Base-by-base conservation (phyloP, 169 alveolate species). In the Cryptosporidium canis region DNA sequence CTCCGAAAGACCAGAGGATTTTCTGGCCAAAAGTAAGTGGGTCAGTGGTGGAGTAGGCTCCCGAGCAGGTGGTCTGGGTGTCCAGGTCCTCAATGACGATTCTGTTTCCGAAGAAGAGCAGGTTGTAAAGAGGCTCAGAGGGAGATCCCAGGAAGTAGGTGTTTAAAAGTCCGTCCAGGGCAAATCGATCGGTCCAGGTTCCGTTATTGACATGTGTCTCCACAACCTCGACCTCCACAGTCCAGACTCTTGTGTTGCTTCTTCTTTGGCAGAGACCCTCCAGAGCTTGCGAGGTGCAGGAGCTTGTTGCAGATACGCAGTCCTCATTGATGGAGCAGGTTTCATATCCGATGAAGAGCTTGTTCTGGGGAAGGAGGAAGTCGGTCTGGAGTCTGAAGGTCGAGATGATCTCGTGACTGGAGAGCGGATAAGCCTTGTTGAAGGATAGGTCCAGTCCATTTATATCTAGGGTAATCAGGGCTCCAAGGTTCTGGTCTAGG, bases 141-240 rank as follows among this genome's bases (percentile, higher is more conserved):
- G 55, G 18, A 55, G 41, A 14, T 35, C 64, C 33, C 4, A 70
- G 24, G 21, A 70, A 55, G 35, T 70, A 70, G 9, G 33, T 35
- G 53, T 70, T 70, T 41, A 70, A 21, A 8, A 70, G 64, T 16
- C 39, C 68, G 4, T 51, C 64, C 21, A 70, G 9, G 2, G 53
- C 64, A 31, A 48, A 31, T 31, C 35, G 18, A 21, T 55, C 66
- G 39, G 68, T 35, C 84, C 84, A 70, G 24, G 84, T 70, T n/a
- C 84, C 84, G 33, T 70, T 70, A 55, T 51, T 70, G 4, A 70
- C 47, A 11, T 48, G 47, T 4, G 84, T 70, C n/a, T 70, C 39
- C 3, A 67, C 47, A 18, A 70, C 29, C 41, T 24, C 64, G 9
- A 37, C 16, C 35, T 55, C 84, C n/a, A 53, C 31, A 11, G 5